Base-by-base conservation (phyloP, 1,284 basidiomycete genomes). In the Afroboletus lepidellus region DNA sequence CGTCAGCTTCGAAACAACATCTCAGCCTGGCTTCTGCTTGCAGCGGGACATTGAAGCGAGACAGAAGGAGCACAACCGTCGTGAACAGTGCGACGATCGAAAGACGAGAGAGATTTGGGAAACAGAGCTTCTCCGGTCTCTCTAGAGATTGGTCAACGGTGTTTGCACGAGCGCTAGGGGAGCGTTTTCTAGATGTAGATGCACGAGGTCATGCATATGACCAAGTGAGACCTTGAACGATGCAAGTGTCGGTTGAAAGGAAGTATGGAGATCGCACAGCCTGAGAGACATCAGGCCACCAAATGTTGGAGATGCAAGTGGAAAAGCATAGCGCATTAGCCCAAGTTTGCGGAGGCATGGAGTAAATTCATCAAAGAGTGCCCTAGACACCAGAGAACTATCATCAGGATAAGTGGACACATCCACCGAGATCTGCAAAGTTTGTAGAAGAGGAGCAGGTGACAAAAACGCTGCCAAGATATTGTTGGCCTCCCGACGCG, bases 281-380 rank as follows among this genome's bases (percentile, higher is more conserved):
- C 60, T 61, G 46, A 74, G 59, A 27, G 54, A 54, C 7, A 62
- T 70, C 6, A 76, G 59, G 50, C 60, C 59, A 30, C 45, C 49
- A 27, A 73, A 50, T 8, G 67, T 41, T 1, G 63, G 55, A 2
- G 64, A 67, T 18, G 58, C 57, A 65, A 72, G 66, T 3, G 60
- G 56, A 34, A 71, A 49, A 8, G 57, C 53, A 43, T 65, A 71
- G 33, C 60, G 50, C 11, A 45, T 57, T 5, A 75, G 48, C 39
- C 69, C 60, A 13, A 75, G 50, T 21, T 56, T 54, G 44, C 63
- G 62, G 24, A 76, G 64, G 27, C 55, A 59, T 21, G 68, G 68
- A 2, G 63, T 59, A 6, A 60, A 47, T 30, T 60, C 64, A 12
- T 53, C 53, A 37, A 67, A 61, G n/a, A 67, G 62, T 9, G 48